Evolutionary conservation across 106 monocot genomes (phyloP).

Genomic region (Dendrobium nobile): DNA sequence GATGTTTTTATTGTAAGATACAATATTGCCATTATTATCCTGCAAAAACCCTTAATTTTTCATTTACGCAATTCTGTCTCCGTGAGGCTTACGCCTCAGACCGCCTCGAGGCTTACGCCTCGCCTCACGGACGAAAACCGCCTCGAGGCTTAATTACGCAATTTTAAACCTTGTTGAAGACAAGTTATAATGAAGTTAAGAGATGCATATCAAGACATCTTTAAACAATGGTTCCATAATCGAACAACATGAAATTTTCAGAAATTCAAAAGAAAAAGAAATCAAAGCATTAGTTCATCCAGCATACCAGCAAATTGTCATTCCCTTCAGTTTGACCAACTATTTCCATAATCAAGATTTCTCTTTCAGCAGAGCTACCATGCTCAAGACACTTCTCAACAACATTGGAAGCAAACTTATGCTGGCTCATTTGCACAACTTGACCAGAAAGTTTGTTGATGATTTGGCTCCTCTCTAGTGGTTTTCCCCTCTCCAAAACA

Average conservation of each 20-base stretch:
- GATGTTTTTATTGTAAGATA: too few species aligned
- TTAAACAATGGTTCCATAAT: not conserved
- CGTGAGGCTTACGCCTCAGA: too few species aligned
- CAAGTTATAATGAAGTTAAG: too few species aligned
- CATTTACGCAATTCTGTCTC: too few species aligned
- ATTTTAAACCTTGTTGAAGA: too few species aligned
- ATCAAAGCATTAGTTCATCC: conserved; percentile 1
- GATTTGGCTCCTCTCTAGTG: conserved; percentile 66
- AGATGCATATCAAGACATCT: not conserved
- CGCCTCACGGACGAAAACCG: too few species aligned
- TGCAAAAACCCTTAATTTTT: too few species aligned
- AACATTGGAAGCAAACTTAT: conserved; percentile 95
- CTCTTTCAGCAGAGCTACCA: conserved; percentile 51
- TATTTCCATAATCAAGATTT: conserved; percentile 65
- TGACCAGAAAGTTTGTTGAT: conserved; percentile 79
- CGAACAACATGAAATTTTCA: not conserved
- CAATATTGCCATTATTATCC: too few species aligned
- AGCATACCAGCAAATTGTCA: conserved; percentile 76
- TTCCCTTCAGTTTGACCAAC: conserved; percentile 88
- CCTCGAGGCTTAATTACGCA: too few species aligned
- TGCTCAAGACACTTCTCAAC: conserved; percentile 85
- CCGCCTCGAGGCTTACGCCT: too few species aligned
- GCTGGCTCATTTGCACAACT: conserved; percentile 90
- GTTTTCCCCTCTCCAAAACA: conserved; percentile 58
- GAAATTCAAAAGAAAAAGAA: not conserved